Conservation (phyloP, 768 basidiomycete genomes). For the Lactifluus hygrophoroides region DNA sequence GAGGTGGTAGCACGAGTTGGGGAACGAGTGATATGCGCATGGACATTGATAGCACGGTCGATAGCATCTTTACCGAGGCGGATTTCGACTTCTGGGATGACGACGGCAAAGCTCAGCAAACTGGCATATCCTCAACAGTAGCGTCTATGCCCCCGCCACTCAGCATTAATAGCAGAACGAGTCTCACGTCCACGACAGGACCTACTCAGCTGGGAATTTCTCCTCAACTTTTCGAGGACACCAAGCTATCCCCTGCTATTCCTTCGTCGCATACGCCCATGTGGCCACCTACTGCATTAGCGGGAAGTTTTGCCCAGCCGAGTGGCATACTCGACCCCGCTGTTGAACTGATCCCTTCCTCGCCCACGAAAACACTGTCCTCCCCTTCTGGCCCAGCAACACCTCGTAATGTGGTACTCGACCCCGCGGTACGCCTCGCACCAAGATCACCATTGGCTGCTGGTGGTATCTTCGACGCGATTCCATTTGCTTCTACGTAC, state of each 20-base stretch:
- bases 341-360: constrained; percentile 40
- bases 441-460: constrained; percentile 17
- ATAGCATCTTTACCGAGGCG: constrained; percentile 62
- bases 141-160: constrained; percentile 21
- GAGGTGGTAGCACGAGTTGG: constrained; percentile 23
- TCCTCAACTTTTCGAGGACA: constrained; percentile 27
- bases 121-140: constrained; percentile 23
- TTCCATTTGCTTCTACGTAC: constrained; percentile 62
- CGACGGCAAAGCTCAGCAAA: constrained; percentile 31
- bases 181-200: constrained; percentile 28
- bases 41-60: constrained; percentile 26
- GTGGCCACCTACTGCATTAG: constrained; percentile 25
- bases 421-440: constrained; percentile 22
- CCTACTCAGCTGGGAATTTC: constrained; percentile 31
- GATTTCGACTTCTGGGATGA: constrained; percentile 87
- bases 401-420: constrained; percentile 1
- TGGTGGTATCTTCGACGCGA: constrained; percentile 52
- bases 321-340: constrained; percentile 24
- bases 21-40: constrained; percentile 22
- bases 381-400: constrained; percentile 20
- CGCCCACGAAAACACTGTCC: constrained; percentile 43
- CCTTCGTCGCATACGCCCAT: constrained; percentile 26
- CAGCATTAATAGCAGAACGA: constrained; percentile 9
- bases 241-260: constrained; percentile 23
- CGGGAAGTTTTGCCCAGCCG: constrained; percentile 6